These are phyloP conservation scores for Bassia scoparia DNA, from an alignment of 148 eudicot genomes.

Conservation along the genomic window DNA sequence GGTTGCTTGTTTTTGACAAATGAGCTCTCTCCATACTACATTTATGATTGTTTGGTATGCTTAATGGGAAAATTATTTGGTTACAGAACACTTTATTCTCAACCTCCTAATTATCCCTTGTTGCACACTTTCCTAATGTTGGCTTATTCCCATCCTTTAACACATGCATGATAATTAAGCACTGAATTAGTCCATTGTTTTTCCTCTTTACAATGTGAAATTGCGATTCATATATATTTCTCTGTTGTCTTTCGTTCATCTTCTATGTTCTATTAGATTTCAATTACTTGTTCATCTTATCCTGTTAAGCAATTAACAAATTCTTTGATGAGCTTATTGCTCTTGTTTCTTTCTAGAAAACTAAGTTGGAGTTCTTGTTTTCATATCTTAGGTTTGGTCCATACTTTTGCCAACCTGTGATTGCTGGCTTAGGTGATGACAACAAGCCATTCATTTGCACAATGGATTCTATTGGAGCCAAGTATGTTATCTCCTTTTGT, in stretches of 20 bases:
- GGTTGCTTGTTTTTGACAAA: background rate
- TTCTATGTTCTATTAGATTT: too few relatives aligned
- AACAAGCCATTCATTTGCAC: constrained; percentile 98
- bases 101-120: background rate
- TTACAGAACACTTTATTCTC: background rate
- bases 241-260: background rate
- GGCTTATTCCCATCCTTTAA: background rate
- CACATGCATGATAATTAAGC: background rate
- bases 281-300: too few relatives aligned
- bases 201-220: background rate
- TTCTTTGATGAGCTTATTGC: background rate
- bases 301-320: too few relatives aligned
- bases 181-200: background rate
- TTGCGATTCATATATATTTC: background rate
- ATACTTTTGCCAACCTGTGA: constrained; percentile 91
- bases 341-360: background rate
- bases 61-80: background rate
- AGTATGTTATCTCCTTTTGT: constrained; percentile 48
- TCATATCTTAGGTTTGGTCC: constrained; percentile 69
- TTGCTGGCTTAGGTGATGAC: constrained; percentile 87
- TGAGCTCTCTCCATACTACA: background rate
- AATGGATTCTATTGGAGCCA: constrained; percentile 97
- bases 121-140: background rate
- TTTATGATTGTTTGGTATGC: background rate
- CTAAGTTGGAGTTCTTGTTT: background rate